Evolutionary conservation across 1,284 basidiomycete species (phyloP).

Genomic region (Erythrobasidium hasegawianum): DNA sequence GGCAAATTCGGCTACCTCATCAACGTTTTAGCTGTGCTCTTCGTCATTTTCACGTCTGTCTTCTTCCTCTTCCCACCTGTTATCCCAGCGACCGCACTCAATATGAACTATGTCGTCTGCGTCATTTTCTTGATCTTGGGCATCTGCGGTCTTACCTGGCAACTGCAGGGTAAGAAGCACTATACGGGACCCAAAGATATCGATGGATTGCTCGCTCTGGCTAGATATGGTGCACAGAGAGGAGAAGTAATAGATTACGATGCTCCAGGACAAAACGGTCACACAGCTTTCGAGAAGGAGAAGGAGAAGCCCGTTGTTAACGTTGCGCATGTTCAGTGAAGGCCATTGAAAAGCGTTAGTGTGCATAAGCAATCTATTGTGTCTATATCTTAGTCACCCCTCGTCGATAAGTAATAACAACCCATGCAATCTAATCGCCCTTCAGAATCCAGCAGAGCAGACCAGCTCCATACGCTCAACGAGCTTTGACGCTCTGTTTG

Average conservation of each 20-base stretch:
- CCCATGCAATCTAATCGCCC: no score
- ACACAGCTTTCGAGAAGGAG: not conserved
- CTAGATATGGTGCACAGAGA: slow-evolving; percentile 12
- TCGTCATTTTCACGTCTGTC: slow-evolving; percentile 47
- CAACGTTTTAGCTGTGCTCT: slow-evolving; percentile 51
- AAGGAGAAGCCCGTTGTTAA: slow-evolving; percentile 4
- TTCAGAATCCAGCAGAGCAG: no score
- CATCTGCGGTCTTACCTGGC: slow-evolving; percentile 48
- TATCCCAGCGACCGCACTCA: slow-evolving; percentile 48
- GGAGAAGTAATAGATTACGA: slow-evolving; percentile 15
- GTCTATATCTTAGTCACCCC: no score
- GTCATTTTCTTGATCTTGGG: slow-evolving; percentile 42
- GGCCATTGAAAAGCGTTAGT: no score
- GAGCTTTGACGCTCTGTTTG: no score
- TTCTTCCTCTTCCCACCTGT: slow-evolving; percentile 56
- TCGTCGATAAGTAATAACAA: no score
- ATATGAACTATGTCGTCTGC: slow-evolving; percentile 50
- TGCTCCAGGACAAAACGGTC: not conserved
- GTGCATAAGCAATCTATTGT: no score
- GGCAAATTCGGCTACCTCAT: slow-evolving; percentile 39
- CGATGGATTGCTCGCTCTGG: slow-evolving; percentile 51
- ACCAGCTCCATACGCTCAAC: no score
- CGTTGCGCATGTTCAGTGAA: not conserved
- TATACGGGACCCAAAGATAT: slow-evolving; percentile 51
- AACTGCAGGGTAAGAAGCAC: slow-evolving; percentile 48